Base-by-base conservation (phyloP, 2,329 filamentous ascomycete genomes). In the Xylariaceae sp. region DNA sequence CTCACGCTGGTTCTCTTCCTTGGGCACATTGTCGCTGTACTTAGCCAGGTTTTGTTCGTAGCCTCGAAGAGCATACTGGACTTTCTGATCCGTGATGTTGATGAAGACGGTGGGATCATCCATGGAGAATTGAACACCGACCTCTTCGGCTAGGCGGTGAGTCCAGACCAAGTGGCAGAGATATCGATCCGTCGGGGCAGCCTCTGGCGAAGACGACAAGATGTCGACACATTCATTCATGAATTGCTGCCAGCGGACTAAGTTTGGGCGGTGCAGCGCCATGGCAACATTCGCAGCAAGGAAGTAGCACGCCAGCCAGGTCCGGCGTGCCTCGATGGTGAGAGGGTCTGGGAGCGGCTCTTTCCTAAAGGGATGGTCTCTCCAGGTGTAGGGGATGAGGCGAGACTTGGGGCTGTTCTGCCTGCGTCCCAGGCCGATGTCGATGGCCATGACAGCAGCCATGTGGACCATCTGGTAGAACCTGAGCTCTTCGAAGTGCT, bases 391-490 rank as follows among this genome's bases (percentile, higher is more conserved):
- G 14, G 69, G 65, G n/a, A 71, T 63, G 17, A 71, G 61, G 44
- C 68, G 57, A 14, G 65, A 63, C 32, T 68, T 67, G 31, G 61
- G 61, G n/a, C 64, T 68, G 44, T 66, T 60, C 54, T 66, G 66
- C 47, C 62, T 66, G 57, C 65, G 61, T 6, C 72, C 87, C 6
- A 95, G 78, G 0, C 90, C 90, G 32, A 95, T 78, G 59, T 95
- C 90, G 47, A 95, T 83, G 22, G 86, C 86, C 84, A 95, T 89
- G 58, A 89, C 80, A 42, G 85, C 85, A 2, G 87, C 86, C 62
- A 89, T 82, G 65, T 95, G 89, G 41, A 90, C 83, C 57, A 94
- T 78, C 71, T 92, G 88, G 70, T 94, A 95, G 66, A 94, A 95
- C 64, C 94, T 94, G 62, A 92, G 81, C 69, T 94, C 87, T 62